Evolutionary conservation across 805 yeast genomes (phyloP).

Genomic region (Clavispora carvajalis): DNA sequence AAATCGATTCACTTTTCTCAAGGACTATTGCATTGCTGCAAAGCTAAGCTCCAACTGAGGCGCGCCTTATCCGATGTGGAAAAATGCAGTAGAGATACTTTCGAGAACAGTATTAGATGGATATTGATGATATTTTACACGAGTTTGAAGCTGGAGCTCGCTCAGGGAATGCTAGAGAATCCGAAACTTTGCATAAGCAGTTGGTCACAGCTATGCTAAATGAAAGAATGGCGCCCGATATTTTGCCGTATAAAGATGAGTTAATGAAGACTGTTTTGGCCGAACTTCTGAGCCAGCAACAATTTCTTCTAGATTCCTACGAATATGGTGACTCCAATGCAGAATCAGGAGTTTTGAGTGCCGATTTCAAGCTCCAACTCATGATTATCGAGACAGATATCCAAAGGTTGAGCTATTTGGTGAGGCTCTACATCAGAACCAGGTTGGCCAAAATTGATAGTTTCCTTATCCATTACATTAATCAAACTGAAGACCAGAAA

Average conservation of each 20-base stretch:
- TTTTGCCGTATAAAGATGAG: constrained; percentile 66
- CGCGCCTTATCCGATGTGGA: background rate
- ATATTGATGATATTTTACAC: constrained; percentile 64
- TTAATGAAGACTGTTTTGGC: constrained; percentile 54
- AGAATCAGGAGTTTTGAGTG: constrained; percentile 17
- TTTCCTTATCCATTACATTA: constrained; percentile 55
- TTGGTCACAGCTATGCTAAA: constrained; percentile 69
- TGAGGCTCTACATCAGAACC: constrained; percentile 77
- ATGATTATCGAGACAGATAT: constrained; percentile 88
- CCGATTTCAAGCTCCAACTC: constrained; percentile 68
- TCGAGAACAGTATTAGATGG: constrained; percentile 24
- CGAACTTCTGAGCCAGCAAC: constrained; percentile 66
- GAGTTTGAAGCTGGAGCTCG: constrained; percentile 47
- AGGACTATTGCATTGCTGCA: background rate
- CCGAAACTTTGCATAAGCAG: constrained; percentile 26
- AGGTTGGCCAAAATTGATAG: constrained; percentile 72
- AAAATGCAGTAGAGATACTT: background rate
- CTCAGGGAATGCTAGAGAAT: constrained; percentile 1
- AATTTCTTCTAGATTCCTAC: constrained; percentile 68
- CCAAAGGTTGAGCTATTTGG: constrained; percentile 75
- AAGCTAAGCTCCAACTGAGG: background rate
- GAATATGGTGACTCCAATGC: constrained; percentile 59
- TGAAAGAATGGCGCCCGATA: constrained; percentile 82
- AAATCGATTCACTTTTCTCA: no score
- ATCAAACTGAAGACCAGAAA: constrained; percentile 24